Conservation (phyloP, 768 basidiomycete species). For the Pleurotus ostreatus region DNA sequence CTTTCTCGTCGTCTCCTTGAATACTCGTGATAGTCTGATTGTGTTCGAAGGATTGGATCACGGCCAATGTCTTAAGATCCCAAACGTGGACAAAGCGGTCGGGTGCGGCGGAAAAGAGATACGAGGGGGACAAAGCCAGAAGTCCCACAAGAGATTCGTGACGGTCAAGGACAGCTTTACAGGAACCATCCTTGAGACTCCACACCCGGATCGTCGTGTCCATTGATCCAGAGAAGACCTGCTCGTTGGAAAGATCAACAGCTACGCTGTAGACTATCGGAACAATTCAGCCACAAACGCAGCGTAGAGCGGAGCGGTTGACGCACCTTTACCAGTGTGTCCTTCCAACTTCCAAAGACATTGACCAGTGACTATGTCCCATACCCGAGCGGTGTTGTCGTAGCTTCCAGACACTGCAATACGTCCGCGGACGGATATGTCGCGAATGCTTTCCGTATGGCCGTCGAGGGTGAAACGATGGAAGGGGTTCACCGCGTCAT, state of each 20-base stretch:
- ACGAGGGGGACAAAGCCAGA: background rate
- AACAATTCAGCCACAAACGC: background rate
- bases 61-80: background rate
- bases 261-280: slow-evolving; percentile 5
- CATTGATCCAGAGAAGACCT: slow-evolving; percentile 12
- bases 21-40: background rate
- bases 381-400: slow-evolving; percentile 13
- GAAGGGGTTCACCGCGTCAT: background rate
- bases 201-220: slow-evolving; percentile 14
- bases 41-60: background rate
- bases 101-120: background rate
- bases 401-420: slow-evolving; percentile 9
- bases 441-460: slow-evolving; percentile 2
- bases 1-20: slow-evolving; percentile 1
- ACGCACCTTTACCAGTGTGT: background rate
- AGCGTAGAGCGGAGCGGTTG: no score
- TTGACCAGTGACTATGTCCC: slow-evolving; percentile 7
- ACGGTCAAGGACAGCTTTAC: background rate
- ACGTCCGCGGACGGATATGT: background rate
- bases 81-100: background rate
- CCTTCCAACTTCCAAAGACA: slow-evolving; percentile 5
- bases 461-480: background rate
- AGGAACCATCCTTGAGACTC: slow-evolving; percentile 4
- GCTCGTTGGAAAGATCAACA: background rate
- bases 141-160: background rate